Percentiles rank a stretch among this genome's conserved stretches.
phyloP scores from a whole-genome alignment of 108 stramenopile species.

The Cyclostephanos invisitatus region DNA sequence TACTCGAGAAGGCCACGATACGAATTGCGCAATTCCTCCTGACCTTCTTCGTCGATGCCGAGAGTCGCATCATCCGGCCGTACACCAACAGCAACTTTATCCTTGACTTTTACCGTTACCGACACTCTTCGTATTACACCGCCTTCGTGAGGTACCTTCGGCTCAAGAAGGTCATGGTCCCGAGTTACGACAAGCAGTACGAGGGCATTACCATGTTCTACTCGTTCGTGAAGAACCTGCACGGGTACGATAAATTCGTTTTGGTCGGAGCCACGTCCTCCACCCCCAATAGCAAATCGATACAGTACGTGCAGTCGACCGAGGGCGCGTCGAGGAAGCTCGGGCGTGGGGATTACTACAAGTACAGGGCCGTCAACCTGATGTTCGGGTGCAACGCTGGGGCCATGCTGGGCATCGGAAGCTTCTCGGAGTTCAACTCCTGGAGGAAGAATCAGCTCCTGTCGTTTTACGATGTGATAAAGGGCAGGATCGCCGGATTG shows the following conservation, averaged over 20 bases:
- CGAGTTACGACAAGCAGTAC: slow-evolving; percentile 50
- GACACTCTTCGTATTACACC: slow-evolving; percentile 41
- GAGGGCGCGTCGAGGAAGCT: slow-evolving; percentile 49
- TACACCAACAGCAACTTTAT: slow-evolving; percentile 58
- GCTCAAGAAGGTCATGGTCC: slow-evolving; percentile 26
- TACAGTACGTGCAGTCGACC: slow-evolving; percentile 34
- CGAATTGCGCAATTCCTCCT: slow-evolving; percentile 51
- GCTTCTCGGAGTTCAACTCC: slow-evolving; percentile 51
- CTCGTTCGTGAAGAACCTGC: slow-evolving; percentile 38
- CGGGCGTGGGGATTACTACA: slow-evolving; percentile 54
- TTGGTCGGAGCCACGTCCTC: slow-evolving; percentile 54
- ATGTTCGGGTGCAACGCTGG: slow-evolving; percentile 62
- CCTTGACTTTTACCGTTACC: slow-evolving; percentile 52
- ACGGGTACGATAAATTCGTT: slow-evolving; percentile 50
- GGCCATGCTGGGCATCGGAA: slow-evolving; percentile 38
- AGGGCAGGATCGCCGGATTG: slow-evolving; percentile 25
- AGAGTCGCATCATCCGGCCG: slow-evolving; percentile 37
- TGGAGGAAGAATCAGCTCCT: slow-evolving; percentile 64
- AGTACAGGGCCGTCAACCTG: slow-evolving; percentile 52
- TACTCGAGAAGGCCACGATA: slow-evolving; percentile 44
- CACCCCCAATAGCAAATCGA: slow-evolving; percentile 51
- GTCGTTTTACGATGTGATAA: slow-evolving; percentile 40
- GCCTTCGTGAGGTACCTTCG: slow-evolving; percentile 39
- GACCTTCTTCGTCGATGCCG: slow-evolving; percentile 54
- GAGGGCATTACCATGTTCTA: slow-evolving; percentile 35